Base-by-base conservation (phyloP, 176 grass and related monocot species). In the Oryza coarctata region DNA sequence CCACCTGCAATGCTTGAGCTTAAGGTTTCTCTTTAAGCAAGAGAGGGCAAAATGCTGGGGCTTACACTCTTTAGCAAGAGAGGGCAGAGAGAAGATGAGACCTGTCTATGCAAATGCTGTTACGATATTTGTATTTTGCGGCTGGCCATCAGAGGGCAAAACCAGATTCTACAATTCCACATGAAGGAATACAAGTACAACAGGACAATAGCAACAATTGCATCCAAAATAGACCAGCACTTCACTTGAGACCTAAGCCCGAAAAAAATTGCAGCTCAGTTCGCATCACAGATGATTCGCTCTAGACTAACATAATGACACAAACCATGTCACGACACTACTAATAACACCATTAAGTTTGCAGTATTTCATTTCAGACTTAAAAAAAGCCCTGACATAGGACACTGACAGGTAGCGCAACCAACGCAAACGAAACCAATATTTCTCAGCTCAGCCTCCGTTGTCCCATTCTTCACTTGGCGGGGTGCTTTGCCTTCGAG, bases 401-500 rank as follows among this genome's bases (percentile, higher is more conserved):
- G 43, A 45, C 6, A 39, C 43, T 45, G 43, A 45, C 43, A 14
- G 43, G 12, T 14, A 14, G 43, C 12, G 43, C 2, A n/a, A n/a
- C 50, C 18, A 55, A 20, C 20, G 20, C 50, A 22, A 22, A 55
- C 50, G 50, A n/a, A 6, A 20, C 50, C 6, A n/a, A 55, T 55
- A 20, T 55, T 22, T 55, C 50, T 55, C 50, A 7, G 18, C 20
- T 55, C 20, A 9, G 50, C 50, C 6, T n/a, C 50, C 17, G 20
- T 55, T 55, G 20, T 55, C 50, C 1, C 17, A 55, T 55, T 22
- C 50, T 29, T 76, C 44, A 88, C 58, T 83, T 83, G 58, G 6
- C 57, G 3, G 15, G 43, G 23, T 94, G 95, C 78, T 98, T 98
- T 0, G 92, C 95, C 40, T 89, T 91, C 0, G 92, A 41, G 84